phyloP scores from a whole-genome alignment of 129 eudicot species.

The Flaveria ramosissima region DNA sequence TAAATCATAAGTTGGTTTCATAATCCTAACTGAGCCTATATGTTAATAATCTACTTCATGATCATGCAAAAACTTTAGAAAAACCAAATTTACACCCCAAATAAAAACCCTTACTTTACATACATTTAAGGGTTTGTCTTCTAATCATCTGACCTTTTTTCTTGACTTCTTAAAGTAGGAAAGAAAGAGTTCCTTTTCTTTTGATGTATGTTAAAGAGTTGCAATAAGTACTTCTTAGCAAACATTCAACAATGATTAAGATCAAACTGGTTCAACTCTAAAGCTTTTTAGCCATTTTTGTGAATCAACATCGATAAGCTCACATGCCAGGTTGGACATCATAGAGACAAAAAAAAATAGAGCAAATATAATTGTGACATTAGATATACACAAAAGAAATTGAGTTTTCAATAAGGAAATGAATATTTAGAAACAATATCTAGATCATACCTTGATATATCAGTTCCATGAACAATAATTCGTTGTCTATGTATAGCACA shows the following conservation, averaged over 20 bases:
- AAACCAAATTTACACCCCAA: background rate
- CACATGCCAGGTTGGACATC: constrained; percentile 28
- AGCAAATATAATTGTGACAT: background rate
- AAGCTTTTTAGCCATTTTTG: constrained; percentile 35
- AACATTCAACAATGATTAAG: constrained; percentile 27
- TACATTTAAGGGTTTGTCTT: background rate
- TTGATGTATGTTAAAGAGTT: constrained; percentile 40
- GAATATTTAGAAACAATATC: background rate
- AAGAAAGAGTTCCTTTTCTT: constrained; percentile 47
- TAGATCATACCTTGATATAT: background rate
- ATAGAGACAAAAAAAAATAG: constrained; percentile 28
- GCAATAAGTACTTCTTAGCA: constrained; percentile 31
- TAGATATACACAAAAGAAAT: background rate
- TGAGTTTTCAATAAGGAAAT: background rate
- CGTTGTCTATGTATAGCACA: constrained; percentile 50
- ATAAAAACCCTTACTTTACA: background rate
- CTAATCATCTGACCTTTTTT: background rate
- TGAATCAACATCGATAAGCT: constrained; percentile 43
- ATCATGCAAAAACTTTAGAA: background rate
- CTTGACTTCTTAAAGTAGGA: constrained; percentile 12
- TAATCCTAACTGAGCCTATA: background rate
- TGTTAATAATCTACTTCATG: background rate
- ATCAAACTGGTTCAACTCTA: constrained; percentile 31
- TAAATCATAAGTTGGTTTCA: background rate
- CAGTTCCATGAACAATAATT: constrained; percentile 2